A percentile compares a stretch with the other conserved stretches of the same genome.
phyloP scores from a whole-genome alignment of 1,139 yeast genomes.

The Williopsis jadinii region DNA sequence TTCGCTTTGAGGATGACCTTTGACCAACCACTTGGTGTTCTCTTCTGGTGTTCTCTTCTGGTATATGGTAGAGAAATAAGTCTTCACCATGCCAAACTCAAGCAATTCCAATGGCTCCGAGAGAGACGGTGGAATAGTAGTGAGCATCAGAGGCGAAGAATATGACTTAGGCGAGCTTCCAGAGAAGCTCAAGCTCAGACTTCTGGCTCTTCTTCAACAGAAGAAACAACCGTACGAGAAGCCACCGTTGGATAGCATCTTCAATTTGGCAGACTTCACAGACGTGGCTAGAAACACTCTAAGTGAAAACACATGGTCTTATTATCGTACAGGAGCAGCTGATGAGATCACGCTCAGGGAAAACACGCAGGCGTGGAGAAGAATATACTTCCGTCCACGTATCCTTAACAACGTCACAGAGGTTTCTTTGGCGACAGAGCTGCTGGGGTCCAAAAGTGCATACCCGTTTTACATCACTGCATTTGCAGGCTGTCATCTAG shows the following conservation, averaged over 20 bases:
- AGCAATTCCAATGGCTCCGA: too few species aligned
- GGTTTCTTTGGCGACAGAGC: constrained; percentile 31
- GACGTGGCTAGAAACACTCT: not conserved
- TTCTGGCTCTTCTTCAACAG: too few species aligned
- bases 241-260: not conserved
- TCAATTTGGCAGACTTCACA: constrained; percentile 1
- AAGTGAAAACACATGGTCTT: constrained; percentile 19
- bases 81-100: too few species aligned
- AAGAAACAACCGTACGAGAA: not conserved
- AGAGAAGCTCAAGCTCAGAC: too few species aligned
- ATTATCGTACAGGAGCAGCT: constrained; percentile 74
- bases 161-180: too few species aligned
- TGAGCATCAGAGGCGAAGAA: too few species aligned
- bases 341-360: constrained; percentile 75
- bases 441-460: constrained; percentile 38
- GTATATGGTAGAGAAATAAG: too few species aligned
- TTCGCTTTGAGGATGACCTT: too few species aligned
- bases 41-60: too few species aligned
- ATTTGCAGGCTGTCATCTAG: constrained; percentile 44
- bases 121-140: too few species aligned
- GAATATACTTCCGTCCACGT: constrained; percentile 65
- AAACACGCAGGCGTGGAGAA: constrained; percentile 67
- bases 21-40: too few species aligned
- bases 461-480: constrained; percentile 54
- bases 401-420: constrained; percentile 55